Base-by-base conservation (phyloP, 257 asterid genomes). In the Solanum dulcamara region DNA sequence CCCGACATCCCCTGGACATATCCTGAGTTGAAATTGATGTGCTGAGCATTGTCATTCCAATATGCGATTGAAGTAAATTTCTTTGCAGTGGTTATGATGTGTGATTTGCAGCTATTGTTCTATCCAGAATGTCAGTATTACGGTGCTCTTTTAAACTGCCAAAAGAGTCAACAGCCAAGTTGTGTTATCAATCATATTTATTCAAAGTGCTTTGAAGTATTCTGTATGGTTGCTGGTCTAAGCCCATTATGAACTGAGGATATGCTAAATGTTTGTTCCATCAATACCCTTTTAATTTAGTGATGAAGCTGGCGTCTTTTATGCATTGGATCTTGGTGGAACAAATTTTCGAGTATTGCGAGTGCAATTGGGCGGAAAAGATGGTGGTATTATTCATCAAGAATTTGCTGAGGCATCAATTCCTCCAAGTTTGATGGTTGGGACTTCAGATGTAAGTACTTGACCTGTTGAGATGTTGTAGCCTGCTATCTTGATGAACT, bases 291-390 rank as follows among this genome's bases (percentile, higher is more conserved):
- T 48, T 48, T 15, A 48, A 79, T 79, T 17, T 79, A 96, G 99
- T 68, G 95, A 92, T 22, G 99, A 96, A 91, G 93, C 90, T 51
- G 99, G 99, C 51, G 93, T 94, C 67, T 96, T 87, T 89, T 96
- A 96, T 86, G 98, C 98, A 7, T 85, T 96, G 88, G 99, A 96
- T 90, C 99, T 96, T 75, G 99, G 99, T 71, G 99, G 99, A 40
- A 94, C 99, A 28, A 96, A 96, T 87, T 96, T 96, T 83, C 96
- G 99, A 48, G 99, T 96, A n/a, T 87, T 96, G 92, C 87, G 98
- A 48, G 98, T 96, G 24, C 93, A 93, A 74, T 89, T 96, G 81
- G 97, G 97, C 60, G 99, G 99, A 75, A 93, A 72, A 88, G 93
- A 57, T 67, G 90, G 89, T 3, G 97, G 98, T 3, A 88, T 96